Evolutionary conservation across 495 filamentous ascomycete species (phyloP).

Genomic region (Aspergillus bertholletiae): DNA sequence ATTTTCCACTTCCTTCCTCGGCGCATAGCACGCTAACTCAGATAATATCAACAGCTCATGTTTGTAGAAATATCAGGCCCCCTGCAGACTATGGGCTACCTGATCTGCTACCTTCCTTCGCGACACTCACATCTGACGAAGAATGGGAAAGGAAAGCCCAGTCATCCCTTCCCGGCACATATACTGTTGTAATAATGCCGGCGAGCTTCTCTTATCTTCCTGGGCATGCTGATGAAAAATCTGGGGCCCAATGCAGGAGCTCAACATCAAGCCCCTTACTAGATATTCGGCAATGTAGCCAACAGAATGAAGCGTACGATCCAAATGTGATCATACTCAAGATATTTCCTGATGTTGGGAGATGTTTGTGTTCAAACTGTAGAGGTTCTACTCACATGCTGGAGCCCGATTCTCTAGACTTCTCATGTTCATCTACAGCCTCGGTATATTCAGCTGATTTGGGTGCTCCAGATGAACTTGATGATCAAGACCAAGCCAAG

Average conservation of each 20-base stretch:
- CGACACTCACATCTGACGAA: constrained; percentile 54
- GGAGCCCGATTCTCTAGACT: constrained; percentile 22
- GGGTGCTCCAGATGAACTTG: constrained; percentile 5
- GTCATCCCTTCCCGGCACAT: constrained; percentile 49
- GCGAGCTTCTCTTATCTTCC: constrained; percentile 51
- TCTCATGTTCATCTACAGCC: constrained; percentile 5
- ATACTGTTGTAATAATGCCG: constrained; percentile 53
- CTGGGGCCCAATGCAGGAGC: not conserved
- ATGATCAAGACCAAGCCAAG: constrained; percentile 13
- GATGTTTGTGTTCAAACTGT: constrained; percentile 24
- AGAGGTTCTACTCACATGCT: constrained; percentile 32
- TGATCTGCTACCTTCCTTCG: constrained; percentile 50
- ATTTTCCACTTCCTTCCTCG: not conserved
- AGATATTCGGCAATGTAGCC: constrained; percentile 17
- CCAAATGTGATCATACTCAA: constrained; percentile 46
- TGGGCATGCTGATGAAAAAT: constrained; percentile 7
- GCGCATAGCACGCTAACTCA: too few species aligned
- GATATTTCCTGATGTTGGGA: constrained; percentile 45
- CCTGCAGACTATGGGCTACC: not conserved
- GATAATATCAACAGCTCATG: constrained; percentile 4
- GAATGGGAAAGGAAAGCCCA: constrained; percentile 59
- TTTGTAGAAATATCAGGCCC: not conserved
- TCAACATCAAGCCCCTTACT: constrained; percentile 10
- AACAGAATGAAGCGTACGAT: constrained; percentile 25
- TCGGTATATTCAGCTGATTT: constrained; percentile 9